Percentiles rank a stretch among this genome's conserved stretches.
These are phyloP conservation scores for Alternaria brassicicola DNA, from an alignment of 2,329 filamentous ascomycete species.

Conservation along the genomic window DNA sequence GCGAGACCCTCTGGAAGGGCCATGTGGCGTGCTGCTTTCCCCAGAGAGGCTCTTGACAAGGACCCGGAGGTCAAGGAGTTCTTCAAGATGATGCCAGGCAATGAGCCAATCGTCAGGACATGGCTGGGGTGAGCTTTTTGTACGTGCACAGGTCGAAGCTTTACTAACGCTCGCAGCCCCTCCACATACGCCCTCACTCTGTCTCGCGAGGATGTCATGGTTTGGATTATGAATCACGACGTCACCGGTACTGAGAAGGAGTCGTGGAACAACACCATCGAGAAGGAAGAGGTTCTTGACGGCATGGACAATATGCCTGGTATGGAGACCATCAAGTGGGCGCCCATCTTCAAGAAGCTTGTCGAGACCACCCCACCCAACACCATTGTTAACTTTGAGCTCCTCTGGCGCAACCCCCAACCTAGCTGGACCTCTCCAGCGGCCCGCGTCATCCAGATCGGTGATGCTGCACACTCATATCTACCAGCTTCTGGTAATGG, in stretches of 20 bases:
- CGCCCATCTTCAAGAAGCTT: slow-evolving; percentile 54
- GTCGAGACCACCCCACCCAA: slow-evolving; percentile 53
- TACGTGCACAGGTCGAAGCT: background rate
- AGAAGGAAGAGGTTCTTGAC: slow-evolving; percentile 53
- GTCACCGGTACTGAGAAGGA: slow-evolving; percentile 54
- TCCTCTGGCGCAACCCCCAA: slow-evolving; percentile 56
- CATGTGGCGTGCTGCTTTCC: slow-evolving; percentile 52
- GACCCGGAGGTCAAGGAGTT: slow-evolving; percentile 55
- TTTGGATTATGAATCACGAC: slow-evolving; percentile 59
- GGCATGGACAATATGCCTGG: slow-evolving; percentile 55
- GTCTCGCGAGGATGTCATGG: slow-evolving; percentile 55
- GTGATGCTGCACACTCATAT: slow-evolving; percentile 55
- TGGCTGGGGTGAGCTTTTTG: slow-evolving; percentile 48
- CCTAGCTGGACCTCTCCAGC: slow-evolving; percentile 53
- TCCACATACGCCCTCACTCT: slow-evolving; percentile 55
- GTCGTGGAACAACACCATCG: slow-evolving; percentile 56
- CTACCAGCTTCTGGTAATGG: slow-evolving; percentile 55
- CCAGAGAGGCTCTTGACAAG: slow-evolving; percentile 53
- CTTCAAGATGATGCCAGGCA: slow-evolving; percentile 52
- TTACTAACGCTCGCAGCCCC: slow-evolving; percentile 31
- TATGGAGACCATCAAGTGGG: slow-evolving; percentile 51
- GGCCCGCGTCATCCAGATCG: slow-evolving; percentile 53
- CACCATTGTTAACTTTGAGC: slow-evolving; percentile 57
- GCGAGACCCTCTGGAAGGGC: slow-evolving; percentile 49
- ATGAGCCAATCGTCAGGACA: slow-evolving; percentile 55